phyloP scores from a whole-genome alignment of 352 stramenopile genomes.

The Pythium coloratum region DNA sequence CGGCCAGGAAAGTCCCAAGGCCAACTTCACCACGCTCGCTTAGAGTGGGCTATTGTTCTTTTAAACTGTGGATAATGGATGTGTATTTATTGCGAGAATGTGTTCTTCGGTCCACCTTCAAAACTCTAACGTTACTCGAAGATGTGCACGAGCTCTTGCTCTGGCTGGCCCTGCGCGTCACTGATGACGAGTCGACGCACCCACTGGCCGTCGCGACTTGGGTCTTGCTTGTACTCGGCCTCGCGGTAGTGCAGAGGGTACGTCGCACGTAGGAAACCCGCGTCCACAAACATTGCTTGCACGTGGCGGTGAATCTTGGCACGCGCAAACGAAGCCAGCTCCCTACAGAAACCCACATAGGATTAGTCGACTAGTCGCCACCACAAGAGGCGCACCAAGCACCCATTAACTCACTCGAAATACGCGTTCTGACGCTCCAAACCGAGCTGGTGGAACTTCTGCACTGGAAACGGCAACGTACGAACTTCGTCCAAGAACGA shows the following conservation, averaged over 20 bases:
- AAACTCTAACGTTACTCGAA: constrained; percentile 21
- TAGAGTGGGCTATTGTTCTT: not conserved
- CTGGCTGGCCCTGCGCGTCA: not conserved
- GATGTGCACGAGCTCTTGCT: constrained; percentile 26
- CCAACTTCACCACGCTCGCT: constrained; percentile 68
- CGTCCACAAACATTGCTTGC: constrained; percentile 72
- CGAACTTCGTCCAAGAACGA: constrained; percentile 50
- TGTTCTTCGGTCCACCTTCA: not conserved
- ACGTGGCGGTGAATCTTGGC: constrained; percentile 47
- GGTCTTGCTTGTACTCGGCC: constrained; percentile 55
- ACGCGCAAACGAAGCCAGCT: constrained; percentile 18
- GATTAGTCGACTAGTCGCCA: not conserved
- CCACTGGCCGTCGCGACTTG: constrained; percentile 18
- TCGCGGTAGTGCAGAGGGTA: constrained; percentile 66
- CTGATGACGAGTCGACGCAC: constrained; percentile 23
- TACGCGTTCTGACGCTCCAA: constrained; percentile 27
- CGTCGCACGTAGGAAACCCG: constrained; percentile 47
- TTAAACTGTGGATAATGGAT: not conserved
- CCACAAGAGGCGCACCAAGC: not conserved
- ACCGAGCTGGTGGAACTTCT: constrained; percentile 75
- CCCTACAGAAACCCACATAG: constrained; percentile 15
- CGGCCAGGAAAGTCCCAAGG: constrained; percentile 45
- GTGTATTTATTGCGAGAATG: not conserved
- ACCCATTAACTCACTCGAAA: constrained; percentile 16
- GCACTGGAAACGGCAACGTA: constrained; percentile 41